Evolutionary conservation across 2,329 filamentous ascomycete genomes (phyloP), one percentile per base, ranked within the genome.

Genomic region (Davidsoniella eucalypti): DNA sequence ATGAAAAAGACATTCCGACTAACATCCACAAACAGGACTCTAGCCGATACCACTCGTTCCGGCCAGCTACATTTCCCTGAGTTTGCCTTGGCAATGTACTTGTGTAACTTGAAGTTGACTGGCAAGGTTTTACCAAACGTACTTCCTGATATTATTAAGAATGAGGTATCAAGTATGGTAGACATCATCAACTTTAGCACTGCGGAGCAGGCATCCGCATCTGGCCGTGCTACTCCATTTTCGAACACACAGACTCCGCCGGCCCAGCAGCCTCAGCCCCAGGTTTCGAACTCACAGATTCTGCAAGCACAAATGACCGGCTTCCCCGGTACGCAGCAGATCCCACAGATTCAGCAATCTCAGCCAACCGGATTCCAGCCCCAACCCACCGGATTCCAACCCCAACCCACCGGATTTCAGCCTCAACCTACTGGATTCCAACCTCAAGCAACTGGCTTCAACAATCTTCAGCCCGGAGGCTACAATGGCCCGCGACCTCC

Each of bases 101-200:
- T 98, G 29, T 98, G 92, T 71, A 98, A 96, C 61, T 63, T 98
- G 57, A 92, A 83, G 63, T 71, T 96, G 52, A 92, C 86, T 0
- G 87, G 87, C 53, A 94, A 94, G 65, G 71, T 80, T 0, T 66
- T 98, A 21, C 92, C 92, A 0, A 61, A 72, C 2, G 64, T 62
- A 5, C 71, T 98, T 8, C 92, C 92, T 0, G 87, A 95, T 29
- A 82, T 78, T 53, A 81, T 98, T 56, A 84, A 80, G 68, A 98
- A 98, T 59, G 92, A 98, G 64, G 92, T 98, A 16, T 96, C 90
- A 3, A 94, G 92, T 66, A 96, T 98, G 88, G 92, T 98, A 39
- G 92, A 98, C 61, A 98, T 98, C 51, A 98, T 98, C 61, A 94
- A 87, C 53, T 98, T 98, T 63, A 87, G 82, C 57, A 76, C 95